Percentiles rank a stretch among this genome's conserved stretches.
These are phyloP conservation scores for Maudiozyma barnettii DNA, from an alignment of 805 yeast genomes.

Conservation along the genomic window DNA sequence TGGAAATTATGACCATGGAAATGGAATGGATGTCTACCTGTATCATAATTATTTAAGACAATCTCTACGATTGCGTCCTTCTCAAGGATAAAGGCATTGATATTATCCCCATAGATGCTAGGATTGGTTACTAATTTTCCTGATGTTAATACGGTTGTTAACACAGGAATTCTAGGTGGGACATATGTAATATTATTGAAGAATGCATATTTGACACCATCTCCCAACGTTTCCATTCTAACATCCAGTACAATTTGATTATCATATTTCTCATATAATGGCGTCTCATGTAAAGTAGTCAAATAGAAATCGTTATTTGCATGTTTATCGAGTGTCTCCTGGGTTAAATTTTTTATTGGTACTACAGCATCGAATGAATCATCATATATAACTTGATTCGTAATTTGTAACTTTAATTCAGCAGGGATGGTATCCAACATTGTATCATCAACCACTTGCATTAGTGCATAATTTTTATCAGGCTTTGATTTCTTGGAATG, in stretches of 20 bases:
- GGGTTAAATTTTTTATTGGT: constrained; percentile 20
- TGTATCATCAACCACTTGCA: constrained; percentile 50
- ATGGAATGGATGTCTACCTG: constrained; percentile 73
- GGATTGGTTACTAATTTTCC: constrained; percentile 48
- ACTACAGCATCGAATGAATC: constrained; percentile 8
- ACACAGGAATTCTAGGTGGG: constrained; percentile 62
- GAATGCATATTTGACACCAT: constrained; percentile 70
- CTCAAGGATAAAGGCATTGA: constrained; percentile 52
- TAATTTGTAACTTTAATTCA: constrained; percentile 44
- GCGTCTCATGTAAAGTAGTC: constrained; percentile 33
- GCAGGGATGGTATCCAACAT: constrained; percentile 66
- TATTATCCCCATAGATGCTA: constrained; percentile 64
- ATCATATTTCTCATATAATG: constrained; percentile 51
- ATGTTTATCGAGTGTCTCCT: constrained; percentile 11
- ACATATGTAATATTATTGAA: constrained; percentile 59
- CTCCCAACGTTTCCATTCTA: constrained; percentile 58
- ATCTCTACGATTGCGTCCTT: constrained; percentile 61
- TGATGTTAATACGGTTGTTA: constrained; percentile 51
- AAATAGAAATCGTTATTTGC: constrained; percentile 32
- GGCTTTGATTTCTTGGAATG: constrained; percentile 39
- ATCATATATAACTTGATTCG: constrained; percentile 49
- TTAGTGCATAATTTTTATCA: constrained; percentile 45
- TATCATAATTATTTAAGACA: constrained; percentile 69
- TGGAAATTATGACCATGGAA: constrained; percentile 69
- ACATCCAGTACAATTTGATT: constrained; percentile 49